Conservation (phyloP, 768 basidiomycete species). For the Dendrothele bispora region DNA sequence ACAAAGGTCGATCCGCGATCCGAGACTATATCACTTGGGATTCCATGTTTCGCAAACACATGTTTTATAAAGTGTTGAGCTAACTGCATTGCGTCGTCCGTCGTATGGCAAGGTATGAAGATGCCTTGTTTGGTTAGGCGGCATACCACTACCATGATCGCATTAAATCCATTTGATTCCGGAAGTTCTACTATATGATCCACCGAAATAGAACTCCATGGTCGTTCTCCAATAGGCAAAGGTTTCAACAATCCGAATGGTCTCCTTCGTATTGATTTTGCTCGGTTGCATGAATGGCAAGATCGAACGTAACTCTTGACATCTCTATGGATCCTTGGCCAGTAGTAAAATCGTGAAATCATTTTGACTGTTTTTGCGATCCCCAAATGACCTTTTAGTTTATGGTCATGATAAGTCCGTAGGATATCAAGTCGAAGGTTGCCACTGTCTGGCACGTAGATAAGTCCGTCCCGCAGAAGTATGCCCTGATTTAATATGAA, state of each 20-base stretch:
- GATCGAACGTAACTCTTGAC: conserved; percentile 16
- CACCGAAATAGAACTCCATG: conserved; percentile 32
- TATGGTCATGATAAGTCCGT: conserved; percentile 19
- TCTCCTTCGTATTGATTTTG: conserved; percentile 17
- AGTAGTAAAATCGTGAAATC: conserved; percentile 12
- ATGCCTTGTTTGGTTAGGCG: conserved; percentile 30
- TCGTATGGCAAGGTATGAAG: conserved; percentile 27
- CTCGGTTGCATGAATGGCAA: conserved; percentile 22
- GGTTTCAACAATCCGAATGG: conserved; percentile 23
- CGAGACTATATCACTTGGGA: too few species aligned
- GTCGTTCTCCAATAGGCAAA: conserved; percentile 20
- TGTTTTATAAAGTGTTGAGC: conserved; percentile 21
- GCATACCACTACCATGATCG: conserved; percentile 19
- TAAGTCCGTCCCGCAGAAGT: background rate
- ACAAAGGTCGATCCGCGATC: too few species aligned
- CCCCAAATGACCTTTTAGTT: conserved; percentile 26
- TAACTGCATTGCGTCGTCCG: conserved; percentile 15
- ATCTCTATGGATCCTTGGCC: background rate
- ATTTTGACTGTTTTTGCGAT: conserved; percentile 20
- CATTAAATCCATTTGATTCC: conserved; percentile 12
- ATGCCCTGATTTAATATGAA: background rate
- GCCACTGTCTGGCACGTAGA: conserved; percentile 19
- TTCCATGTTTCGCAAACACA: too few species aligned
- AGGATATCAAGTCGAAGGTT: conserved; percentile 16
- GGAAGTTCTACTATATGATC: conserved; percentile 29